Evolutionary conservation across 2,329 filamentous ascomycete genomes (phyloP), one percentile per base, ranked within the genome.

Genomic region (Neonectria sp.): DNA sequence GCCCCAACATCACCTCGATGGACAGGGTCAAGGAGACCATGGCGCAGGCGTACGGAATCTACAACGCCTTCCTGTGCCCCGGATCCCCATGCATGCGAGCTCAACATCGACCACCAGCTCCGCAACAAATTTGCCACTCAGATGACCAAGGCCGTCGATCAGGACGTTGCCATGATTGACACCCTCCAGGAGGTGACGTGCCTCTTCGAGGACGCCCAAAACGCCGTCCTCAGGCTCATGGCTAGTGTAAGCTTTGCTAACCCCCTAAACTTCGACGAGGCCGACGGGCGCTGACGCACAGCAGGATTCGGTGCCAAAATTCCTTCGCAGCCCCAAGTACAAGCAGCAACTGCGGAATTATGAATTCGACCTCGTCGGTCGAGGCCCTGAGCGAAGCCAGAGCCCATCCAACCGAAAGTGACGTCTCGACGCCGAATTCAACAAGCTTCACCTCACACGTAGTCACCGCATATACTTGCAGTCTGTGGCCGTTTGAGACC

Each of bases 221-320:
- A 92, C 71, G 96, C 95, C 12, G 96, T 99, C 43, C 98, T 98
- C 85, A 98, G 98, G 85, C 85, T 98, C 75, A 98, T 99, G 96
- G 96, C 95, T 72, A 97, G 95, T 82, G 95, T 98, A 91, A 88
- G 95, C 91, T 71, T 84, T 35, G 31, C 65, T 60, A 68, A 63
- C 43, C 31, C n/a, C 31, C n/a, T 24, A 29, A 17, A 35, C 53
- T 67, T 63, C 60, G 49, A 51, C 37, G 58, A 65, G n/a, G 60
- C 52, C 70, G 68, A 65, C 55, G 53, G 17, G 46, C 63, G 62
- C 80, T 84, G 67, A 84, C 77, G 43, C 60, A 12, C 15, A 46
- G 46, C 71, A 92, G 90, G 91, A 93, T 76, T 93, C 91, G 40
- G 91, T 93, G 12, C 91, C 91, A 21, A 93, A 93, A 75, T 93